A percentile compares a stretch with the other conserved stretches of the same genome.
phyloP scores from a whole-genome alignment of 352 stramenopile genomes.

The Phytopythium mirpurense region DNA sequence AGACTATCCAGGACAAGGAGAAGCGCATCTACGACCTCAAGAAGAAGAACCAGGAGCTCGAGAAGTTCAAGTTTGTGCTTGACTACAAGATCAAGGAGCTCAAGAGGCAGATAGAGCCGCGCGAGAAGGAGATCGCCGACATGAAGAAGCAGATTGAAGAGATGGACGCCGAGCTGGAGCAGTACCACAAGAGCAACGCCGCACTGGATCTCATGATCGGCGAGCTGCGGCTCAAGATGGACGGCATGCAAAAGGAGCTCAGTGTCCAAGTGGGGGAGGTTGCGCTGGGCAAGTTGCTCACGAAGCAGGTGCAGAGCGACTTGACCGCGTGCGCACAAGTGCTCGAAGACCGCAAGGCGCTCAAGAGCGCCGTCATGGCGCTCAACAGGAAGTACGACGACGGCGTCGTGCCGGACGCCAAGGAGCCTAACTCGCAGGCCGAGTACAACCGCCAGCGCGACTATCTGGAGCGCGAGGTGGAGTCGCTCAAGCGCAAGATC shows the following conservation, averaged over 20 bases:
- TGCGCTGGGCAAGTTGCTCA: slow-evolving; percentile 52
- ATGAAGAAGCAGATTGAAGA: slow-evolving; percentile 96
- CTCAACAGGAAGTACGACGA: slow-evolving; percentile 87
- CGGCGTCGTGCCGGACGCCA: slow-evolving; percentile 54
- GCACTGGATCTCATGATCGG: slow-evolving; percentile 93
- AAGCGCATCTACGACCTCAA: slow-evolving; percentile 97
- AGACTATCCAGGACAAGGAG: slow-evolving; percentile 95
- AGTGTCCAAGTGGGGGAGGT: slow-evolving; percentile 64
- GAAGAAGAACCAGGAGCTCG: slow-evolving; percentile 96
- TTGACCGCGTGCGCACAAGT: slow-evolving; percentile 66
- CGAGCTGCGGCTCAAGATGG: slow-evolving; percentile 91
- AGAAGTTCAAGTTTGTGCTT: slow-evolving; percentile 97
- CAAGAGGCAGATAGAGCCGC: slow-evolving; percentile 94
- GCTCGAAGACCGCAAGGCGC: slow-evolving; percentile 70
- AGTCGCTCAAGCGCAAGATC: slow-evolving; percentile 89
- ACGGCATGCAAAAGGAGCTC: slow-evolving; percentile 87
- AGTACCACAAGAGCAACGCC: slow-evolving; percentile 95
- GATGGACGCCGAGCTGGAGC: slow-evolving; percentile 93
- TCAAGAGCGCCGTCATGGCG: slow-evolving; percentile 74
- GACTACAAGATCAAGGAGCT: slow-evolving; percentile 98
- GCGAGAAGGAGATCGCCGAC: slow-evolving; percentile 91
- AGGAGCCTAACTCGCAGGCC: slow-evolving; percentile 87
- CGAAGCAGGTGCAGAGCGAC: slow-evolving; percentile 77
- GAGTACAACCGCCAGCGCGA: slow-evolving; percentile 91
- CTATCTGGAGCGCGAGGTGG: slow-evolving; percentile 89